Percentiles rank a stretch among this genome's conserved stretches.
phyloP scores from a whole-genome alignment of 1,139 yeast species.

The Candida pseudocylindracea region DNA sequence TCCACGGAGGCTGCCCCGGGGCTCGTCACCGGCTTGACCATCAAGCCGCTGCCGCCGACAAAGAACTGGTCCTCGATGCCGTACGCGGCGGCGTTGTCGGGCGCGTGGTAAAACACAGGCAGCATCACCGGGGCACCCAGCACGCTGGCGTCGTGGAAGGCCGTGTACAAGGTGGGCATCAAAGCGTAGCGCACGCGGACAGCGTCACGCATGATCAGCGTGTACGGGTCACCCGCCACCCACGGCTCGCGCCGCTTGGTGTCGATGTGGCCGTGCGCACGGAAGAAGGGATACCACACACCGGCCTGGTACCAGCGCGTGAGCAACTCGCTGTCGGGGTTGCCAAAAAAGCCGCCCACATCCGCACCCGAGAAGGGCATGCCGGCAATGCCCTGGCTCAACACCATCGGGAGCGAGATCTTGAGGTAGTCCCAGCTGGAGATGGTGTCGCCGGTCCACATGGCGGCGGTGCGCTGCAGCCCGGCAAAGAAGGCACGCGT shows the following conservation, averaged over 20 bases:
- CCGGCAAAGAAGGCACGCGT: slow-evolving; percentile 83
- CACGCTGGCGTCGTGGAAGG: slow-evolving; percentile 41
- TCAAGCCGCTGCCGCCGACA: slow-evolving; percentile 46
- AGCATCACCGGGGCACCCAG: slow-evolving; percentile 51
- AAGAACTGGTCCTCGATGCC: slow-evolving; percentile 69
- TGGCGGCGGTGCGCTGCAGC: slow-evolving; percentile 75
- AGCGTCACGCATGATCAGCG: slow-evolving; percentile 46
- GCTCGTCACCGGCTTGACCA: slow-evolving; percentile 66
- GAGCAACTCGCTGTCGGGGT: slow-evolving; percentile 61
- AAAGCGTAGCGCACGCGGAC: slow-evolving; percentile 51
- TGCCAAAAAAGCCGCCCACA: slow-evolving; percentile 90
- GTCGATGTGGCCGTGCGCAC: slow-evolving; percentile 94
- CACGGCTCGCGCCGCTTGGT: slow-evolving; percentile 86
- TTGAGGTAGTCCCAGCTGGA: slow-evolving; percentile 79
- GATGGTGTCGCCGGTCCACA: slow-evolving; percentile 97
- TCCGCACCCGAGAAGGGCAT: slow-evolving; percentile 94
- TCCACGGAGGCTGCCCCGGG: slow-evolving; percentile 21
- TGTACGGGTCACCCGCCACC: slow-evolving; percentile 56
- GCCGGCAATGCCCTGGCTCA: slow-evolving; percentile 65
- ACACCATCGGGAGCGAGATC: slow-evolving; percentile 68
- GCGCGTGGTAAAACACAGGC: slow-evolving; percentile 53
- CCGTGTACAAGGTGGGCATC: slow-evolving; percentile 62
- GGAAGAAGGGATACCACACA: slow-evolving; percentile 85
- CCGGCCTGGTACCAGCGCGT: slow-evolving; percentile 95
- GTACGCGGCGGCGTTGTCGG: slow-evolving; percentile 25